phyloP scores from a whole-genome alignment of 345 rosid species.

The Euphorbia lathyris region DNA sequence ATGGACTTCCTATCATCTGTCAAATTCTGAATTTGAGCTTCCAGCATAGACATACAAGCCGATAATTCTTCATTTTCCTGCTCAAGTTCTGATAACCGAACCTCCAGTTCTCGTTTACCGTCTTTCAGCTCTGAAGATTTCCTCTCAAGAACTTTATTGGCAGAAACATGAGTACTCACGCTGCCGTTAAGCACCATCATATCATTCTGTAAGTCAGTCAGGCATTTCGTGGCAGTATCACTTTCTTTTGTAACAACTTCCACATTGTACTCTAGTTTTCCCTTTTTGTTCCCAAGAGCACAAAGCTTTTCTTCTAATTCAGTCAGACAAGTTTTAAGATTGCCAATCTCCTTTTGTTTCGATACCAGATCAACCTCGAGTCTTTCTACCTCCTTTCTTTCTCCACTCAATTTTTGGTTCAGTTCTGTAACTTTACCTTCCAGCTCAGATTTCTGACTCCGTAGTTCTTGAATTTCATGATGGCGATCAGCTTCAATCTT shows the following conservation, averaged over 20 bases:
- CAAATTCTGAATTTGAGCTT: slow-evolving; percentile 32
- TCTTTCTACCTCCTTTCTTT: slow-evolving; percentile 25
- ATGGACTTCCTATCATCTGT: slow-evolving; percentile 33
- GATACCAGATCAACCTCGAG: slow-evolving; percentile 32
- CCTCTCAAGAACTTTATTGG: slow-evolving; percentile 36
- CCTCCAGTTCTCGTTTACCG: slow-evolving; percentile 28
- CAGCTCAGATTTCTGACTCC: slow-evolving; percentile 30
- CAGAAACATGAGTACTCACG: slow-evolving; percentile 38
- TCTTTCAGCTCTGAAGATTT: slow-evolving; percentile 38
- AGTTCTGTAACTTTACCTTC: slow-evolving; percentile 34
- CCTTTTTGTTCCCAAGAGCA: slow-evolving; percentile 35
- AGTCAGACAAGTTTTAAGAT: slow-evolving; percentile 21
- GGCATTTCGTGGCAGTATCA: slow-evolving; percentile 37
- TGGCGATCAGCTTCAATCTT: slow-evolving; percentile 27
- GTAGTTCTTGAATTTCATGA: slow-evolving; percentile 27
- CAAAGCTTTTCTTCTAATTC: slow-evolving; percentile 34
- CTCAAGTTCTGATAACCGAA: slow-evolving; percentile 25
- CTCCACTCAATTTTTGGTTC: slow-evolving; percentile 22
- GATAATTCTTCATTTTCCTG: slow-evolving; percentile 37
- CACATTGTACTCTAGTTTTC: slow-evolving; percentile 34
- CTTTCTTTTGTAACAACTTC: slow-evolving; percentile 32
- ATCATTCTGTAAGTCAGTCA: slow-evolving; percentile 42
- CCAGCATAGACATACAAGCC: slow-evolving; percentile 24
- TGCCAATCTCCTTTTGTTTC: slow-evolving; percentile 39
- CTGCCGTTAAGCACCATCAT: slow-evolving; percentile 29